Percentiles rank a stretch among this genome's conserved stretches.
These are phyloP conservation scores for Brassica balearica DNA, from an alignment of 441 rosid genomes.

Conservation along the genomic window DNA sequence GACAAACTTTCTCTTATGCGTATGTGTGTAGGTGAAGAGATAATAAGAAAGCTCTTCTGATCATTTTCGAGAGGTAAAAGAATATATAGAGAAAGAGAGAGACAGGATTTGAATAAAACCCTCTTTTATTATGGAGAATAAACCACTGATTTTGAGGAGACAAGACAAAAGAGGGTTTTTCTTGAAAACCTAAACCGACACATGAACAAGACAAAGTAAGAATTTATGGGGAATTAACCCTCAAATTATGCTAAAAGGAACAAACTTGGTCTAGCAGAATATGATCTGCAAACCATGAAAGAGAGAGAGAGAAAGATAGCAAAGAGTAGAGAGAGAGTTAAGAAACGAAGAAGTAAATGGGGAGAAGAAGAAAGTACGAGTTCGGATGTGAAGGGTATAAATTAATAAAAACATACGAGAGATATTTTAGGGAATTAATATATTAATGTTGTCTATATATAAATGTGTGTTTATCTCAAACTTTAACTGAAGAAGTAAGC, in stretches of 20 bases:
- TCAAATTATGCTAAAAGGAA: constrained; percentile 48
- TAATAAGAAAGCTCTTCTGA: constrained; percentile 36
- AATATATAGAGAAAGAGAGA: constrained; percentile 45
- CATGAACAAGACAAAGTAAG: constrained; percentile 35
- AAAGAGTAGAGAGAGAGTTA: constrained; percentile 8
- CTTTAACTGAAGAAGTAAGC: constrained; percentile 80
- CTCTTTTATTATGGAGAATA: constrained; percentile 49
- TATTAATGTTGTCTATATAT: constrained; percentile 34
- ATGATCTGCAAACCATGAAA: constrained; percentile 41
- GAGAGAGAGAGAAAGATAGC: constrained; percentile 1
- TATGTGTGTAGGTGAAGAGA: constrained; percentile 31
- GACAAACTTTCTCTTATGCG: constrained; percentile 16
- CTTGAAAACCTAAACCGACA: constrained; percentile 38
- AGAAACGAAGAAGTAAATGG: constrained; percentile 23
- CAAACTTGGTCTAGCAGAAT: constrained; percentile 51
- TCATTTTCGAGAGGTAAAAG: constrained; percentile 38
- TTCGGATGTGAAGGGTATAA: constrained; percentile 45
- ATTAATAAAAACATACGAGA: constrained; percentile 34
- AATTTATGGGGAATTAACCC: constrained; percentile 36
- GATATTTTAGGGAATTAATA: constrained; percentile 27
- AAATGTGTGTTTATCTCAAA: constrained; percentile 46
- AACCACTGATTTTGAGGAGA: constrained; percentile 46
- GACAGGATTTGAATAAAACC: constrained; percentile 43
- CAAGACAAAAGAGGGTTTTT: constrained; percentile 46
- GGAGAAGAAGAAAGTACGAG: constrained; percentile 56